Base-by-base conservation (phyloP, 257 asterid genomes). In the Salvia rosmarinus region DNA sequence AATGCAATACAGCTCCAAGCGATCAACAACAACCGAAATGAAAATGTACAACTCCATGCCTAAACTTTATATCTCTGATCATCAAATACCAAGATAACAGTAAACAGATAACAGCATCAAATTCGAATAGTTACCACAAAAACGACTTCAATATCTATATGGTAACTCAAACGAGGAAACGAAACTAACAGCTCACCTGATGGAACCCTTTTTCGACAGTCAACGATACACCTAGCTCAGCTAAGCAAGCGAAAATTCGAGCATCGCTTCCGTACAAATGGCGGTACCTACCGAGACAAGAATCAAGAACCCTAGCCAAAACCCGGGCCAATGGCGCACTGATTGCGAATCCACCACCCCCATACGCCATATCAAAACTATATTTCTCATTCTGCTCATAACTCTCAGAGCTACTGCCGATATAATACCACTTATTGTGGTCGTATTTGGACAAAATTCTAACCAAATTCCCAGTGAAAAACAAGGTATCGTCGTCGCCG, bases 251-350 rank as follows among this genome's bases (percentile, higher is more conserved):
- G 66, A 82, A 91, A 72, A 91, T 67, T 83, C 95, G 80, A 42
- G 89, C 88, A 88, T 91, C 97, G 78, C 97, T 89, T 20, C 96
- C 95, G 44, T 84, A 89, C 82, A 87, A 85, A 81, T 83, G 87
- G 40, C 77, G 81, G 78, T 89, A 91, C 89, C 97, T 85, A 16
- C 67, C 50, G 68, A 91, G 84, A 74, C 96, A 91, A 71, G 91
- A 81, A 39, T 81, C 93, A 17, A 91, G 77, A 56, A 87, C 86
- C 78, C 83, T 77, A 50, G 89, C 85, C 76, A 91, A 79, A 78
- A 77, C 86, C 82, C 83, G 78, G 11, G 88, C 95, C 78, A 91
- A 72, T 4, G 95, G 87, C 3, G 92, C 90, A 72, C 97, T 91
- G 14, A 91, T 72, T 0, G 84, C 97, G 73, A 79, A 87, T 13